These are phyloP conservation scores for Dictyostelium firmibasis DNA, from an alignment of 78 protist species.

Conservation along the genomic window DNA sequence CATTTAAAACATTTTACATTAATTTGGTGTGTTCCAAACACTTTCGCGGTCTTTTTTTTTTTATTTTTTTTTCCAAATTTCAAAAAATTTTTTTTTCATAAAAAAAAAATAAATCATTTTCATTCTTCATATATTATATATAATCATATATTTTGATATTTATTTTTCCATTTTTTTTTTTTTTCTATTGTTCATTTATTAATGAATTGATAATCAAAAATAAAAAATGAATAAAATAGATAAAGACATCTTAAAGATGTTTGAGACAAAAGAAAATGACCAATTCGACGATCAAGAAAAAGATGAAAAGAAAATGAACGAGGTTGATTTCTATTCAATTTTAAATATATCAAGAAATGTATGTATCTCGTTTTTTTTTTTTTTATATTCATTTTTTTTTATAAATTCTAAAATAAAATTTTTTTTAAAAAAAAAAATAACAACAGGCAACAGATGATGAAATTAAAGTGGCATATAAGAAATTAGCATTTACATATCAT, in stretches of 20 bases:
- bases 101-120: not conserved
- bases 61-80: no score
- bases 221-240: not conserved
- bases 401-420: not conserved
- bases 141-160: not conserved
- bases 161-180: not conserved
- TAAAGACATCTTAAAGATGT: not conserved
- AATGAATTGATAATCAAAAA: not conserved
- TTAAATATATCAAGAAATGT: slow-evolving; percentile 67
- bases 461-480: slow-evolving; percentile 46
- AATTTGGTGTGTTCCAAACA: no score
- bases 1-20: no score
- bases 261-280: not conserved
- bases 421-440: not conserved
- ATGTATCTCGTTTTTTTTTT: not conserved
- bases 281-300: not conserved
- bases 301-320: not conserved
- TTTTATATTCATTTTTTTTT: not conserved
- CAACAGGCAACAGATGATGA: slow-evolving; percentile 32
- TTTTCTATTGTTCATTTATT: not conserved
- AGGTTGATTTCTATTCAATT: slow-evolving; percentile 44
- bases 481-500: slow-evolving; percentile 71
- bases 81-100: no score
- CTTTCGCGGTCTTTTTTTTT: no score
- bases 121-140: not conserved